Base-by-base conservation (phyloP, 805 yeast genomes). In the Monosporozyma solicola region DNA sequence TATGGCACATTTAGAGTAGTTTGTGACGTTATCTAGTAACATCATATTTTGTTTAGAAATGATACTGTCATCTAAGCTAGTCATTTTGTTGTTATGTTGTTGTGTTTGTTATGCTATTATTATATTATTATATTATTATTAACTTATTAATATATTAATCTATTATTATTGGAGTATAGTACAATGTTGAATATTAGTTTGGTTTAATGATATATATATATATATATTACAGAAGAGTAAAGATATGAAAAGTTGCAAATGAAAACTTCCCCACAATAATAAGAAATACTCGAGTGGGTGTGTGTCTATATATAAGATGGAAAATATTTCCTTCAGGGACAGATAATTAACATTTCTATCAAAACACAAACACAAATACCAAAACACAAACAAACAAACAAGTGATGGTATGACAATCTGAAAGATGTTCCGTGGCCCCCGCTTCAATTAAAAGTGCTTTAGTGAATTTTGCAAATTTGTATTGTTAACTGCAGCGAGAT, bases 21-120 rank as follows among this genome's bases (percentile, higher is more conserved):
- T 64, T n/a, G 69, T 64, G 32, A 65, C 66, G 50, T 66, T 67
- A 51, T 66, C 69, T 50, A 67, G 53, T 51, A 66, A 53, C 60
- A 63, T 57, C 52, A 66, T 49, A 44, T 67, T 66, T 44, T 61
- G 64, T 35, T 57, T 57, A 3, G 65, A 60, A 20, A 67, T 57
- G 13, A 65, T 63, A 6, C 61, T 59, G 57, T 67, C 71, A 49
- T 67, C 71, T 44, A 67, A 51, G 50, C 67, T 59, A 29, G 66
- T 56, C 66, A 62, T 62, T 35, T 11, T 13, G 29, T 27, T 20
- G 20, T 20, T 20, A 2, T 20, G 20, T 20, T 20, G 20, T 20
- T 20, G 20, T 20, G 20, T 20, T 20, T 20, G 20, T 20, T 20
- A 20, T 20, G 20, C 20, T 20, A 2, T 2, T 20, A 20, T 20